A percentile compares a stretch with the other conserved stretches of the same genome.
Conservation (phyloP, 371 early-diverging fungal species). For the Apophysomyces sp. region DNA sequence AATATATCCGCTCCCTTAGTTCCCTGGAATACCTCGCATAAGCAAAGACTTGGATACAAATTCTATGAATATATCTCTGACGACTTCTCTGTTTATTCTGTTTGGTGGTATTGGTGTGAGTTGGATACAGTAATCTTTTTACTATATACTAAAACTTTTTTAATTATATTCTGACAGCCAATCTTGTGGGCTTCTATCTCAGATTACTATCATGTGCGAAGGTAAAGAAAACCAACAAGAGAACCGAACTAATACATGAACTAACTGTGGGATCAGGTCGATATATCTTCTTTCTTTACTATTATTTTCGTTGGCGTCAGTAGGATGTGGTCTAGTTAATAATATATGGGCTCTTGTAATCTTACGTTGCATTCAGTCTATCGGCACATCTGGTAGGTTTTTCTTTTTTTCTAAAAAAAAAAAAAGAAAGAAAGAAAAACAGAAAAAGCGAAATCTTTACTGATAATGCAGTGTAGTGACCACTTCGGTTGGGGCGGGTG, state of each 20-base stretch:
- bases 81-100: slow-evolving; percentile 51
- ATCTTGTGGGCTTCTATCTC: slow-evolving; percentile 67
- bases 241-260: neutral
- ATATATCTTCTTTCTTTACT: slow-evolving; percentile 57
- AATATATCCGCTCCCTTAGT: neutral
- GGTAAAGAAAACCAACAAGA: slow-evolving; percentile 9
- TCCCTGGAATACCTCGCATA: slow-evolving; percentile 45
- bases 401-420: neutral
- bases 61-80: slow-evolving; percentile 37
- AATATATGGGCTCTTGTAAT: slow-evolving; percentile 53
- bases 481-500: slow-evolving; percentile 39
- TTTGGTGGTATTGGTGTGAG: slow-evolving; percentile 50
- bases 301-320: slow-evolving; percentile 53
- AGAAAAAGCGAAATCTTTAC: neutral
- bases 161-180: slow-evolving; percentile 22
- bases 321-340: slow-evolving; percentile 58
- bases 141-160: neutral
- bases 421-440: neutral
- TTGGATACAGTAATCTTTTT: neutral
- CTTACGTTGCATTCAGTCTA: slow-evolving; percentile 63
- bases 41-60: slow-evolving; percentile 38
- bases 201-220: slow-evolving; percentile 56
- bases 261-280: slow-evolving; percentile 22
- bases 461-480: slow-evolving; percentile 17
- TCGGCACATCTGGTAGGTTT: slow-evolving; percentile 61